phyloP scores from a whole-genome alignment of 805 yeast species.

The Wickerhamiella bombiphila region DNA sequence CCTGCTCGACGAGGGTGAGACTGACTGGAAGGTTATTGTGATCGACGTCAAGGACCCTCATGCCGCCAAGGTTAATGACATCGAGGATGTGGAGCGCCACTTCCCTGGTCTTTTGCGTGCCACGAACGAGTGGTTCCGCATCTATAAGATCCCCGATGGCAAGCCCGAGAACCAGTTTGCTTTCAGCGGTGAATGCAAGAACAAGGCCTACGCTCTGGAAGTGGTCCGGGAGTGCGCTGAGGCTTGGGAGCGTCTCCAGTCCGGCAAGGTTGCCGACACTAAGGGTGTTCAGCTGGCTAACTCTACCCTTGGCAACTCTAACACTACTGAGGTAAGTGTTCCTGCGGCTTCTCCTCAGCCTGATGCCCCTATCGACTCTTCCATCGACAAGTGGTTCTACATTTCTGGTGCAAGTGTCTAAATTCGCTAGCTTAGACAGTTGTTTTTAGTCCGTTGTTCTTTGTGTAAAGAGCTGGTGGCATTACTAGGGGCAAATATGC shows the following conservation, averaged over 20 bases:
- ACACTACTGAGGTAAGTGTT: constrained; percentile 22
- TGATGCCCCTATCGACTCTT: constrained; percentile 91
- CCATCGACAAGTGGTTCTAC: constrained; percentile 97
- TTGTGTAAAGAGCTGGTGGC: no score
- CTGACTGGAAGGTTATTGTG: constrained; percentile 94
- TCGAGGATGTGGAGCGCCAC: constrained; percentile 78
- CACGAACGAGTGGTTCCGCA: constrained; percentile 96
- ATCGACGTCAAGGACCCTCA: constrained; percentile 79
- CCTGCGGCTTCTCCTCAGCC: constrained; percentile 61
- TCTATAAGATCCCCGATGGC: constrained; percentile 96
- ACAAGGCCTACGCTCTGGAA: constrained; percentile 73
- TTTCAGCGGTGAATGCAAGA: constrained; percentile 85
- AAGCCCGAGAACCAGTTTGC: constrained; percentile 95
- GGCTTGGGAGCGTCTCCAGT: constrained; percentile 68
- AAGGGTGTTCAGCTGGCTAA: constrained; percentile 63
- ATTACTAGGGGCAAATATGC: no score
- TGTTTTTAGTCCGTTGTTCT: neutral
- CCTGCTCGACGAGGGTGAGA: constrained; percentile 88
- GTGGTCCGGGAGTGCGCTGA: constrained; percentile 67
- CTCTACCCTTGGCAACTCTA: constrained; percentile 44
- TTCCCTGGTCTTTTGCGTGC: constrained; percentile 89
- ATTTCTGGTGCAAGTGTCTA: constrained; percentile 37
- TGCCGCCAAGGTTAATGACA: constrained; percentile 72
- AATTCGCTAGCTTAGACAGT: neutral
- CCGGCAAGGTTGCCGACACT: constrained; percentile 46